phyloP scores from a whole-genome alignment of 768 basidiomycete species.

The Termitomyces heimii region DNA sequence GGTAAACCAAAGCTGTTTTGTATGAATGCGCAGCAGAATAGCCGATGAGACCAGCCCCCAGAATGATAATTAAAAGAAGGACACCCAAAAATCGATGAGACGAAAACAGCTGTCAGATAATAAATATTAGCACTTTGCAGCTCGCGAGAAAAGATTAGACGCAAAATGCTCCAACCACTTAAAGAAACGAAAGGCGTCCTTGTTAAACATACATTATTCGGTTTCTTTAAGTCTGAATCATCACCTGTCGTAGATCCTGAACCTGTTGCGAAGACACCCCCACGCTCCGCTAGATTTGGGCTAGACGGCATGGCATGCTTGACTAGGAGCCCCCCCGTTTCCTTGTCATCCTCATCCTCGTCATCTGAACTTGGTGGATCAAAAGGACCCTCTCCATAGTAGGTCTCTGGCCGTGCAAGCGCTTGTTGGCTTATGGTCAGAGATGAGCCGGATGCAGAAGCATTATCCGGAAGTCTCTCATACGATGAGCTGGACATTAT shows the following conservation, averaged over 20 bases:
- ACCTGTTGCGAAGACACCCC: slow-evolving; percentile 6
- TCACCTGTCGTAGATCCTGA: slow-evolving; percentile 6
- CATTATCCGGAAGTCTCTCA: slow-evolving; percentile 7
- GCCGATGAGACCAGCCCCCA: slow-evolving; percentile 63
- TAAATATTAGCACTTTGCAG: not conserved
- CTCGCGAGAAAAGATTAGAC: not conserved
- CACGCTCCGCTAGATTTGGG: slow-evolving; percentile 21
- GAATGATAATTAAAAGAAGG: slow-evolving; percentile 50
- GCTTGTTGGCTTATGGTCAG: slow-evolving; percentile 6
- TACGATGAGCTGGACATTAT: slow-evolving; percentile 12
- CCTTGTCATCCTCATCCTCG: slow-evolving; percentile 51
- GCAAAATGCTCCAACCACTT: not conserved
- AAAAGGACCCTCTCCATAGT: slow-evolving; percentile 76
- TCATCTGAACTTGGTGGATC: slow-evolving; percentile 78
- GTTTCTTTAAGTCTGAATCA: slow-evolving; percentile 7
- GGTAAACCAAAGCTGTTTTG: slow-evolving; percentile 44
- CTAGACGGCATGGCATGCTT: slow-evolving; percentile 28
- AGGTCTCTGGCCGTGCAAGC: slow-evolving; percentile 26
- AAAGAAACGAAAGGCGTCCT: not conserved
- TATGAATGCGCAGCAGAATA: slow-evolving; percentile 74
- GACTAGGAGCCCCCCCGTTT: slow-evolving; percentile 35
- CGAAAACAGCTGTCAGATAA: slow-evolving; percentile 34
- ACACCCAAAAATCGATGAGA: slow-evolving; percentile 60
- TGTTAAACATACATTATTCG: slow-evolving; percentile 2
- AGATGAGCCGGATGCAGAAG: slow-evolving; percentile 2